Conservation (phyloP, 2,329 filamentous ascomycete species). For the Stylonectria norvegica region DNA sequence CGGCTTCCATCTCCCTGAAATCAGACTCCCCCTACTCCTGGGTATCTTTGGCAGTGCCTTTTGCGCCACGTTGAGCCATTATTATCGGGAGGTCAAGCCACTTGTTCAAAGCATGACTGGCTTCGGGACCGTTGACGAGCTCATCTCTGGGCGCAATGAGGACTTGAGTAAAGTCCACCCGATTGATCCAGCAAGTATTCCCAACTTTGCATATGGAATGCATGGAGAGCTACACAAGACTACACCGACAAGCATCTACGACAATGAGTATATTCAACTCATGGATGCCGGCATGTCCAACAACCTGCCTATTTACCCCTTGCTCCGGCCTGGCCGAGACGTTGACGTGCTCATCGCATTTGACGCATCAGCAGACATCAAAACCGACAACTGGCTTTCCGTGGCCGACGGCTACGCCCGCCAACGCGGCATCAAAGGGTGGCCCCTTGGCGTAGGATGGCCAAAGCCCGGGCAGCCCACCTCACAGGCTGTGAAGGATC, state of each 20-base stretch:
- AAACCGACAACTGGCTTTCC: slow-evolving; percentile 92
- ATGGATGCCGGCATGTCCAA: slow-evolving; percentile 99
- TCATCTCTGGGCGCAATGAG: slow-evolving; percentile 78
- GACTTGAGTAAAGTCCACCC: slow-evolving; percentile 91
- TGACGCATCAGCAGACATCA: slow-evolving; percentile 90
- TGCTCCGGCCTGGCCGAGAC: slow-evolving; percentile 81
- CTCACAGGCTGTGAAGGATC: slow-evolving; percentile 58
- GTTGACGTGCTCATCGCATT: slow-evolving; percentile 91
- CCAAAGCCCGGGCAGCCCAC: slow-evolving; percentile 60
- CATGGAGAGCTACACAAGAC: slow-evolving; percentile 68
- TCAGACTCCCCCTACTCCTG: slow-evolving; percentile 78
- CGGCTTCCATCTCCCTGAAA: slow-evolving; percentile 73
- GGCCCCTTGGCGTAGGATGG: slow-evolving; percentile 95
- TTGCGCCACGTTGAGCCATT: slow-evolving; percentile 91
- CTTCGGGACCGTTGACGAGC: slow-evolving; percentile 71
- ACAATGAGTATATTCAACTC: slow-evolving; percentile 68
- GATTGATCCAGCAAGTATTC: slow-evolving; percentile 85
- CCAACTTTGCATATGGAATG: slow-evolving; percentile 86
- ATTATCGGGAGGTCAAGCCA: slow-evolving; percentile 91
- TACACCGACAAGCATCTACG: slow-evolving; percentile 73
- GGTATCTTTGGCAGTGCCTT: slow-evolving; percentile 98
- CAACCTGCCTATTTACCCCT: slow-evolving; percentile 91
- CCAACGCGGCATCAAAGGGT: slow-evolving; percentile 87
- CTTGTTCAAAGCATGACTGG: slow-evolving; percentile 71
- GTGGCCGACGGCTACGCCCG: slow-evolving; percentile 90